These are phyloP conservation scores for Suhomyces anneliseae DNA, from an alignment of 1,139 yeast genomes.

Conservation along the genomic window DNA sequence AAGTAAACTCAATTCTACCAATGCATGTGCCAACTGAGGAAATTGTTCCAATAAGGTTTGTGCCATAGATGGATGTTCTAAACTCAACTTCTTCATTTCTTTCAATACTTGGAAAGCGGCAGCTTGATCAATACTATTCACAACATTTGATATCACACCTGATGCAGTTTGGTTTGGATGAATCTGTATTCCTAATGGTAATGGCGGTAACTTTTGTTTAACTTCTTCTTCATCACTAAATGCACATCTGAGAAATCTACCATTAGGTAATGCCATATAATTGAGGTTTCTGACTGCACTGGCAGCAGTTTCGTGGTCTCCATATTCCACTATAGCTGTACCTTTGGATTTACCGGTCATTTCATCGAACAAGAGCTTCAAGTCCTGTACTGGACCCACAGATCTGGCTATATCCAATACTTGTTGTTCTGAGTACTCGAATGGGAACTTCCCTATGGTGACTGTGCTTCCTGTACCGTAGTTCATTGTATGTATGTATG, in stretches of 20 bases:
- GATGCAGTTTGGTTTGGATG: constrained; percentile 54
- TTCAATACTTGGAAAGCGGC: constrained; percentile 56
- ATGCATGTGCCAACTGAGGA: constrained; percentile 79
- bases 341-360: constrained; percentile 92
- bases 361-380: constrained; percentile 80
- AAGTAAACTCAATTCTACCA: constrained; percentile 72
- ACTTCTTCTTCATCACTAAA: constrained; percentile 39
- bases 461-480: constrained; percentile 14
- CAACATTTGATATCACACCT: constrained; percentile 61
- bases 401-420: constrained; percentile 73
- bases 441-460: constrained; percentile 20
- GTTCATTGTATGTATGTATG: constrained; percentile 2
- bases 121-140: constrained; percentile 56
- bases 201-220: constrained; percentile 34
- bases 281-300: constrained; percentile 89
- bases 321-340: constrained; percentile 81
- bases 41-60: constrained; percentile 62
- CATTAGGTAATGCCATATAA: constrained; percentile 72
- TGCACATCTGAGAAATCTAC: constrained; percentile 68
- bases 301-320: constrained; percentile 76
- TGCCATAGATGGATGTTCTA: constrained; percentile 62
- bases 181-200: constrained; percentile 53
- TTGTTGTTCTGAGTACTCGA: constrained; percentile 72
- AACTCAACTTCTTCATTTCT: constrained; percentile 66
- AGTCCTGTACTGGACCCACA: constrained; percentile 82